Evolutionary conservation across 192 early-diverging fungal species (phyloP).

Genomic region (Backusella luteola): DNA sequence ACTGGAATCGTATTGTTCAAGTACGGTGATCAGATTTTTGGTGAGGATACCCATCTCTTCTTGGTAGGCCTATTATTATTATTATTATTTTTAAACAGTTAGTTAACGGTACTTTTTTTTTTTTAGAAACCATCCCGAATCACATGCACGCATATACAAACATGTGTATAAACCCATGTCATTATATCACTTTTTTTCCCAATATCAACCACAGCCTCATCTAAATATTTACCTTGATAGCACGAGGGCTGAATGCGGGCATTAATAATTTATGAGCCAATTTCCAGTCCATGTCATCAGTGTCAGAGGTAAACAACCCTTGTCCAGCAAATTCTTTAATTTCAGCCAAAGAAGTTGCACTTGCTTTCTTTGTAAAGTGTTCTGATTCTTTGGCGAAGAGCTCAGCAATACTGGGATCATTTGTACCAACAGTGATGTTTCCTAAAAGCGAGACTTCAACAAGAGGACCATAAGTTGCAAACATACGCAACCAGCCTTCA

Average conservation of each 20-base stretch:
- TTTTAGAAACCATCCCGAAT: not conserved
- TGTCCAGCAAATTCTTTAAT: conserved; percentile 47
- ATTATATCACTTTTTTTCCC: not conserved
- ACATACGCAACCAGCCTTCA: conserved; percentile 22
- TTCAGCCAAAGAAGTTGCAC: conserved; percentile 14
- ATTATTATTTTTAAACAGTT: no score
- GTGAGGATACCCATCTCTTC: conserved; percentile 44
- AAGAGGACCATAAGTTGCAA: conserved; percentile 42
- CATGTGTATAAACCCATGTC: not conserved
- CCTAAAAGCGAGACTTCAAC: conserved; percentile 28
- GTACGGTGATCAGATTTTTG: conserved; percentile 22
- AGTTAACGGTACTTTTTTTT: not conserved
- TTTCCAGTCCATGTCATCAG: conserved; percentile 49
- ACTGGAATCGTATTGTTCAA: conserved; percentile 32
- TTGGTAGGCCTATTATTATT: conserved; percentile 26
- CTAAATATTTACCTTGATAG: conserved; percentile 25
- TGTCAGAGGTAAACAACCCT: conserved; percentile 53
- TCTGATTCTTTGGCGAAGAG: conserved; percentile 45
- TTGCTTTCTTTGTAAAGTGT: conserved; percentile 54
- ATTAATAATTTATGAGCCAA: conserved; percentile 61
- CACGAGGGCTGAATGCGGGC: conserved; percentile 49
- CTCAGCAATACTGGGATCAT: conserved; percentile 44
- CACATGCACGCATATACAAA: not conserved
- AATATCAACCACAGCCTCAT: not conserved
- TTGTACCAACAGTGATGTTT: conserved; percentile 25